Conservation (phyloP, 2,329 filamentous ascomycete genomes). For the Aspergillus carbonarius region DNA sequence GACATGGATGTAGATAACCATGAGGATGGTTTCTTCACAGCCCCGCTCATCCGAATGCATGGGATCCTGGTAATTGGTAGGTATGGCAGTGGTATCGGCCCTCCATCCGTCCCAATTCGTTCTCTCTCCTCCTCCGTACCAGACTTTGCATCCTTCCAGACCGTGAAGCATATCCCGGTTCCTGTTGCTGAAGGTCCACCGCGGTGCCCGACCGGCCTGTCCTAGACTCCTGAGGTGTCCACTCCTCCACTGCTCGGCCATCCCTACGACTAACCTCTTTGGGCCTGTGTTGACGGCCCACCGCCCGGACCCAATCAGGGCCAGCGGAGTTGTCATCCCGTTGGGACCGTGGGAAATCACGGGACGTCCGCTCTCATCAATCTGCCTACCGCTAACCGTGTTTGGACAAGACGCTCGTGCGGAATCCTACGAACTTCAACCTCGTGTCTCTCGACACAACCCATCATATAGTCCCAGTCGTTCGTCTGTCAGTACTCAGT, state of each 20-base stretch:
- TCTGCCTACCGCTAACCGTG: not conserved
- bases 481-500: not conserved
- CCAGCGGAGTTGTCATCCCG: constrained; percentile 5
- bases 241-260: not conserved
- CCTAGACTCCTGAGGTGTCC: no score
- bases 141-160: no score
- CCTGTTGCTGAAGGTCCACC: no score
- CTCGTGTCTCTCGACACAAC: not conserved
- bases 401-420: not conserved
- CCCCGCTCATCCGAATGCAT: not conserved
- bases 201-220: not conserved
- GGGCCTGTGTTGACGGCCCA: constrained; percentile 7
- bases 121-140: no score
- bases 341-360: constrained; percentile 5
- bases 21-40: not conserved
- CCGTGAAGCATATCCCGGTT: no score
- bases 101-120: not conserved
- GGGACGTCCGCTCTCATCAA: constrained; percentile 1
- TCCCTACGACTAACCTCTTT: constrained; percentile 1
- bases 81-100: not conserved
- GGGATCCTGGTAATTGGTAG: not conserved
- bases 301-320: not conserved
- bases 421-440: not conserved
- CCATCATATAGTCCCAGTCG: not conserved
- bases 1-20: not conserved